These are phyloP conservation scores for Sonneratia caseolaris DNA, from an alignment of 345 rosid species.

Conservation along the genomic window DNA sequence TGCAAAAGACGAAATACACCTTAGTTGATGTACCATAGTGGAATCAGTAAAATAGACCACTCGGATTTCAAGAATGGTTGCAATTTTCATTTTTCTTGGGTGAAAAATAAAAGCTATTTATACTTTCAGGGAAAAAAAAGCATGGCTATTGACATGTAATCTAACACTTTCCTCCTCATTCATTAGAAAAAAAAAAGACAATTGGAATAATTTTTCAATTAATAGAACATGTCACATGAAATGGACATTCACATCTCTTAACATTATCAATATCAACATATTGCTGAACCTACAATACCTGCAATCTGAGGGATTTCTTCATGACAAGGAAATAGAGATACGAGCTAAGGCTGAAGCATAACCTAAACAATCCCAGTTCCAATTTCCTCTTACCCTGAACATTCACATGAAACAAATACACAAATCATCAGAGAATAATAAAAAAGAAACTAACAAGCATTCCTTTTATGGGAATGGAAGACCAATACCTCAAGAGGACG, in stretches of 20 bases:
- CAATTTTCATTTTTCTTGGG: not conserved
- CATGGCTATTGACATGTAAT: not conserved
- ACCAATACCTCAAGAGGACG: conserved; percentile 35
- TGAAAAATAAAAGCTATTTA: not conserved
- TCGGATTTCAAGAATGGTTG: not conserved
- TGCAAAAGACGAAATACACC: not conserved
- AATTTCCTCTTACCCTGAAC: conserved; percentile 45
- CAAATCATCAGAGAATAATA: not conserved
- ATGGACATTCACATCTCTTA: not conserved
- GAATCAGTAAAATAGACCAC: not conserved
- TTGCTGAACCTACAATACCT: conserved; percentile 28
- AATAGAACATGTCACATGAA: not conserved
- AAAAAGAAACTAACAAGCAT: not conserved
- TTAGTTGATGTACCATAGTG: not conserved
- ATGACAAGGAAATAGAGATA: conserved; percentile 76
- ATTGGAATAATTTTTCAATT: not conserved
- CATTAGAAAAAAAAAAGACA: not conserved
- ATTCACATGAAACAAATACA: conserved; percentile 11
- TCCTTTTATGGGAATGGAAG: not conserved
- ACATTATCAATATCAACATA: not conserved
- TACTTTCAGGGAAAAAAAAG: not conserved
- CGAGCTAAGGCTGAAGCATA: conserved; percentile 73
- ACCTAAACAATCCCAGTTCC: conserved; percentile 43
- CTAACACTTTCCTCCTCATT: not conserved
- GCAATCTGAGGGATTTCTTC: conserved; percentile 64